A percentile compares a stretch with the other conserved stretches of the same genome.
These are phyloP conservation scores for Fraxinus velutina DNA, from an alignment of 305 asterid genomes.

Conservation along the genomic window DNA sequence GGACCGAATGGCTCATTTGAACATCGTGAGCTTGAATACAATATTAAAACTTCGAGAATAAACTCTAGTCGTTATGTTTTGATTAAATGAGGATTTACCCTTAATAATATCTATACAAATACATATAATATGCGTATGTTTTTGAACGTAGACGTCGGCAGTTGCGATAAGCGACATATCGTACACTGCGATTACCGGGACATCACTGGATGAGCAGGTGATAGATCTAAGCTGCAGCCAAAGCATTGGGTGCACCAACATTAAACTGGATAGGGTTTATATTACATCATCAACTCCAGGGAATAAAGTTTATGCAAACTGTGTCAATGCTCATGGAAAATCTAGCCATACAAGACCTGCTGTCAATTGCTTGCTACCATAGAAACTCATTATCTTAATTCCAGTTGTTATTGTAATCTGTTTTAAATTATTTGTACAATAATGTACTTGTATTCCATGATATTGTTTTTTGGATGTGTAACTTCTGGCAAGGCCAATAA, in stretches of 20 bases:
- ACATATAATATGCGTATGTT: not conserved
- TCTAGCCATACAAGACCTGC: conserved; percentile 47
- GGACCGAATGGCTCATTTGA: not conserved
- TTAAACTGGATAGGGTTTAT: conserved; percentile 43
- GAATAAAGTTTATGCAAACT: conserved; percentile 34
- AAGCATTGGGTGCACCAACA: conserved; percentile 38
- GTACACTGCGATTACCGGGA: conserved; percentile 44
- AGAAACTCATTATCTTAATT: conserved; percentile 8
- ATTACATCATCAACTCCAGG: conserved; percentile 36
- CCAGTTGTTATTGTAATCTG: not conserved
- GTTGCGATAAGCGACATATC: conserved; percentile 49
- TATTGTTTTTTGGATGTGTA: not conserved
- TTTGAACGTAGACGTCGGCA: conserved; percentile 40
- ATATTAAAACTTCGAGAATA: not conserved
- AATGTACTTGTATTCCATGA: not conserved
- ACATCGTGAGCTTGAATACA: not conserved
- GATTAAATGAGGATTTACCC: not conserved
- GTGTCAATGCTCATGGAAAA: conserved; percentile 55
- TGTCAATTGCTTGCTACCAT: conserved; percentile 43
- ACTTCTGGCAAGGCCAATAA: not conserved
- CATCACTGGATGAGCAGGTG: conserved; percentile 45
- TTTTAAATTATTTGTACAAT: not conserved
- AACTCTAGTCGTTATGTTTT: not conserved
- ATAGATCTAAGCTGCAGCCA: conserved; percentile 52
- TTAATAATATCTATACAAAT: not conserved